Conservation (phyloP, 2,329 filamentous ascomycete genomes). For the Aspergillus glaucus region DNA sequence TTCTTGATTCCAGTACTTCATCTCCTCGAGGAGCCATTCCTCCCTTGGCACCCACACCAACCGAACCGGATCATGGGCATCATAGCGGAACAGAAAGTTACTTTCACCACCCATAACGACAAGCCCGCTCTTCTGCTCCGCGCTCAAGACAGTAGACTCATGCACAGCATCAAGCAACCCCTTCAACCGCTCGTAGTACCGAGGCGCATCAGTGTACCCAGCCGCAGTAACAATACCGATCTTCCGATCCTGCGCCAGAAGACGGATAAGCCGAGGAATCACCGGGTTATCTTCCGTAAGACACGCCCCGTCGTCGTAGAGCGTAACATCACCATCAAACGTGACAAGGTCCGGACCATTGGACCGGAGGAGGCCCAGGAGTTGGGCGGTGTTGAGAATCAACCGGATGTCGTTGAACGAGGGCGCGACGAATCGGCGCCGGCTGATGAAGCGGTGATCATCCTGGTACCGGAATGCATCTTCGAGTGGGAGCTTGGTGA, state of each 20-base stretch:
- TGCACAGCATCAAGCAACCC: slow-evolving; percentile 77
- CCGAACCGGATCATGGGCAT: slow-evolving; percentile 56
- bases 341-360: slow-evolving; percentile 78
- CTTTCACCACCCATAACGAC: slow-evolving; percentile 93
- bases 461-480: slow-evolving; percentile 92
- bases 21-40: slow-evolving; percentile 57
- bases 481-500: slow-evolving; percentile 78
- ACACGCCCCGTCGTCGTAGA: slow-evolving; percentile 84
- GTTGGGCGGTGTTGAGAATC: slow-evolving; percentile 88
- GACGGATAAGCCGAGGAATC: slow-evolving; percentile 60
- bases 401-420: slow-evolving; percentile 96
- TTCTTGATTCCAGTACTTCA: slow-evolving; percentile 46
- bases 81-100: slow-evolving; percentile 87
- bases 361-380: slow-evolving; percentile 75
- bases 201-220: slow-evolving; percentile 80
- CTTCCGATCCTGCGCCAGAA: slow-evolving; percentile 71
- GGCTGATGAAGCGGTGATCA: slow-evolving; percentile 75
- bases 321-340: slow-evolving; percentile 94
- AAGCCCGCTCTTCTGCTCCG: slow-evolving; percentile 66
- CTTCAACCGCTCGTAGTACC: slow-evolving; percentile 80
- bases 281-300: slow-evolving; percentile 70
- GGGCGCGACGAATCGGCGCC: slow-evolving; percentile 84
- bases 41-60: slow-evolving; percentile 57
- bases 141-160: slow-evolving; percentile 54
- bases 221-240: slow-evolving; percentile 96